These are phyloP conservation scores for Xanthoceras sorbifolium DNA, from an alignment of 345 rosid genomes.

Conservation along the genomic window DNA sequence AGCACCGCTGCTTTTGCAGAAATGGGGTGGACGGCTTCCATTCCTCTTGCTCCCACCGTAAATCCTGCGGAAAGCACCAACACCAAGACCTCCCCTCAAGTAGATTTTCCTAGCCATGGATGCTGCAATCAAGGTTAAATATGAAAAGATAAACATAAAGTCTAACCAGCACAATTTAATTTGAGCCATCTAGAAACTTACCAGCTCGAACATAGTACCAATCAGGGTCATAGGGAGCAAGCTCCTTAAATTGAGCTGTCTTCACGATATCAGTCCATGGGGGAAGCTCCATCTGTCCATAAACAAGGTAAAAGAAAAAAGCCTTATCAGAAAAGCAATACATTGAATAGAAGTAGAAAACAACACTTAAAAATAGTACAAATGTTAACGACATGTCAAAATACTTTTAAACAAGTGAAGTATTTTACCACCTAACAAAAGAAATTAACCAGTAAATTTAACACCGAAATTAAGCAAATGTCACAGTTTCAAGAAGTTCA, in stretches of 20 bases:
- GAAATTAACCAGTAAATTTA: no score
- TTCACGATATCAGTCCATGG: slow-evolving; percentile 88
- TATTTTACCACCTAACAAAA: no score
- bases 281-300: slow-evolving; percentile 79
- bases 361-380: no score
- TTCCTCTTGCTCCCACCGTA: slow-evolving; percentile 90
- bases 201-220: slow-evolving; percentile 90
- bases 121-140: slow-evolving; percentile 37
- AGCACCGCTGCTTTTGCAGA: slow-evolving; percentile 89
- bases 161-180: not conserved
- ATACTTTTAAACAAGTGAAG: no score
- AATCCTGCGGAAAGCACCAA: slow-evolving; percentile 78
- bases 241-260: slow-evolving; percentile 78
- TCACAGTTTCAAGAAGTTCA: no score
- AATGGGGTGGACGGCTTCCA: slow-evolving; percentile 82
- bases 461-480: no score
- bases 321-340: not conserved
- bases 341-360: not conserved
- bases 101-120: slow-evolving; percentile 94
- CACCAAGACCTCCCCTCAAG: slow-evolving; percentile 90
- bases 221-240: slow-evolving; percentile 91
- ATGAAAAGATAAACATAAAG: not conserved
- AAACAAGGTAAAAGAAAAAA: not conserved
- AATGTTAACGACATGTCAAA: no score
- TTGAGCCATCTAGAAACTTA: slow-evolving; percentile 11